Base-by-base conservation (phyloP, 768 basidiomycete genomes). In the Pleurotus salmoneostramineus region DNA sequence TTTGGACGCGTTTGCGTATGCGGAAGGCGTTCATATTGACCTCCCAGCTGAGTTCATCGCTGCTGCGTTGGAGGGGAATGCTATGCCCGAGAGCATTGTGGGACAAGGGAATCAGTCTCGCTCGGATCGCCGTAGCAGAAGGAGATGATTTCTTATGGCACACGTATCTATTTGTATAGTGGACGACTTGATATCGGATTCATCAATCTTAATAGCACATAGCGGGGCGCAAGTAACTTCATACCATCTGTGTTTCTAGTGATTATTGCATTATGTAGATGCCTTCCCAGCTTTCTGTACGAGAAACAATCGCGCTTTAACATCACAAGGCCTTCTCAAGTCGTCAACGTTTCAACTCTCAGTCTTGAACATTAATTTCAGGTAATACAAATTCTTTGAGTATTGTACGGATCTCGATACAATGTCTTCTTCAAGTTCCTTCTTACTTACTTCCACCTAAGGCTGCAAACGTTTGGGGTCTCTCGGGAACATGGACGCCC, bases 401-500 rank as follows among this genome's bases (percentile, higher is more conserved):
- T 43, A 17, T 47, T 47, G 15, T 14, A 11, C 12, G 21, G n/a
- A 40, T 40, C 37, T 8, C 21, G 2, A 47, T 47, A 47, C 45
- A 47, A 10, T 40, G 37, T 10, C 6, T 44, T 8, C 36, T 48
- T 56, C 50, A 62, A 33, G 47, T 45, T 35, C 15, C 3, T 34
- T 51, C 10, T 35, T 6, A 51, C 36, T n/a, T 35, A 35, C 31
- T 34, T 35, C 40, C 32, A 6, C 7, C 21, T 72, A 98, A 44
- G 95, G 95, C 63, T 92, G 91, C 63, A 98, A 77, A 58, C 96
- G 81, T 77, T 94, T 96, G 57, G 97, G 97, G 76, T 98, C 97
- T 66, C 97, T 83, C 11, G 97, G 97, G 87, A 98, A 98, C 68
- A 98, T 69, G 27, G 91, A 91, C 27, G 93, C 95, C 50, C 93